Base-by-base conservation (phyloP, 2,329 filamentous ascomycete genomes). In the Aspergillus quadricinctus region DNA sequence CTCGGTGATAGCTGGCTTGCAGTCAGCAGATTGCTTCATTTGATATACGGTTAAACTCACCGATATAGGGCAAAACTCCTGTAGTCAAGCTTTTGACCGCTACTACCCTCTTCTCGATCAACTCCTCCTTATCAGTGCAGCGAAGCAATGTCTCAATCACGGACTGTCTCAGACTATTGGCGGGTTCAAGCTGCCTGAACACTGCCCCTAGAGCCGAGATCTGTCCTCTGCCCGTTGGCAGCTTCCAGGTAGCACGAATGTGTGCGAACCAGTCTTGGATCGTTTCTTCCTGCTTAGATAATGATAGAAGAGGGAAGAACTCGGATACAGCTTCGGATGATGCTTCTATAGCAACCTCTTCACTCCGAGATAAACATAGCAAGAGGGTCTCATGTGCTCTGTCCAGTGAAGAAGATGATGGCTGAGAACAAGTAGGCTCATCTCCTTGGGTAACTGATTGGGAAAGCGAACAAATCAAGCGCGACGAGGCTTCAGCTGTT, bases 161-260 rank as follows among this genome's bases (percentile, higher is more conserved):
- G 11, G 58, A 57, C n/a, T 63, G 52, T 51, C 66, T 69, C 4
- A 69, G 53, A 48, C 57, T 43, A 50, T 64, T 64, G 31, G 55
- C 58, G 9, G 56, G 40, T 37, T 65, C 61, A 49, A 77, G 61
- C 37, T 63, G 64, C 56, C 65, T 69, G 61, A 72, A 79, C 31
- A 74, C 71, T 17, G 70, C 65, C 4, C 76, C 75, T 8, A 80
- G 63, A 4, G 74, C 73, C 37, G 71, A 68, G 45, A 80, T 75
- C 53, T 78, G 75, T 9, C 77, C 77, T 28, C 73, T 73, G 19
- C 75, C 75, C 48, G 71, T 74, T 14, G 72, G 70, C 27, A 71
- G 61, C 52, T 72, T 72, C 62, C 70, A 70, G 49, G 69, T 70
- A 27, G 67, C 62, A 37, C 67, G 64, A 19, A 76, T 69, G 52